Conservation (phyloP, 192 early-diverging fungal genomes). For the Neocallimastix lanati region DNA sequence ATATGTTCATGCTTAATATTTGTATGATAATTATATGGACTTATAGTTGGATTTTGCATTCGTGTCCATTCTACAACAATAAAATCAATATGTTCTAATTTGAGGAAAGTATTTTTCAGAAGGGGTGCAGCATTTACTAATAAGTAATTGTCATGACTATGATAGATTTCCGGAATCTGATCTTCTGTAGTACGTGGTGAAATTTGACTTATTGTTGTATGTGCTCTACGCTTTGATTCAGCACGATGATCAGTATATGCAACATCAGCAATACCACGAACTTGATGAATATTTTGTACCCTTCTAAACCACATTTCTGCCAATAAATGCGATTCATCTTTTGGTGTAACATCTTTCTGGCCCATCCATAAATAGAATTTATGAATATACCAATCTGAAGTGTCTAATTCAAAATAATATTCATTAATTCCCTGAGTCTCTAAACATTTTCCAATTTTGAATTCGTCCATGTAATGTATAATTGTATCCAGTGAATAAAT, state of each 20-base stretch:
- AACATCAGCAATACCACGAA: not conserved
- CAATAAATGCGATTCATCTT: not conserved
- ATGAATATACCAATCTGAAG: not conserved
- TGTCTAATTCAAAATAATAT: not conserved
- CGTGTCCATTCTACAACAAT: not conserved
- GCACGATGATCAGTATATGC: not conserved
- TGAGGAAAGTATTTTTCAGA: not conserved
- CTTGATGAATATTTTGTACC: not conserved
- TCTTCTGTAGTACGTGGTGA: not conserved
- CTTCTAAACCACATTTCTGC: not conserved
- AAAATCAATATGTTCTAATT: not conserved
- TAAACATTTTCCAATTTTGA: not conserved
- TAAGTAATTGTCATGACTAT: not conserved
- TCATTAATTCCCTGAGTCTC: not conserved
- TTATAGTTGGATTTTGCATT: not conserved
- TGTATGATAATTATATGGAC: not conserved
- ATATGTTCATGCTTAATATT: not conserved
- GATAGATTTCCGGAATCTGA: not conserved
- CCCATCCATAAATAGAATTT: not conserved
- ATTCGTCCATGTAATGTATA: not conserved
- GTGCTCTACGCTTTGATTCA: not conserved
- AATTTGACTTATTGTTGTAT: not conserved
- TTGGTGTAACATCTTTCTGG: not conserved
- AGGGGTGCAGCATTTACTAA: not conserved
- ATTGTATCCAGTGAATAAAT: not conserved